phyloP scores from a whole-genome alignment of 208 protist species.

The Acanthamoeba lenticulata region DNA sequence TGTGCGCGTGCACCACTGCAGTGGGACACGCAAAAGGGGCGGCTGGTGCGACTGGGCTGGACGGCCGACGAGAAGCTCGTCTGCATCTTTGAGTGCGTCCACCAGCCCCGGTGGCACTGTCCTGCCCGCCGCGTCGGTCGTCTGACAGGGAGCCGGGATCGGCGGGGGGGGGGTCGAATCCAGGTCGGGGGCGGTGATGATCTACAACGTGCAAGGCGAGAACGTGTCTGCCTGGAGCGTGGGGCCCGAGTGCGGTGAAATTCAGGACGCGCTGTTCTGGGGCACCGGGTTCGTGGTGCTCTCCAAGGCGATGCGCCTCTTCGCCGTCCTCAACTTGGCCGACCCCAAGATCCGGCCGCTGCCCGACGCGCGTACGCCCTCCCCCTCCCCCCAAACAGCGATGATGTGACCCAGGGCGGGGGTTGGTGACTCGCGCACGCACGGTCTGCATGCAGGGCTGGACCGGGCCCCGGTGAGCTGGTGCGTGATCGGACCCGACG shows the following conservation, averaged over 20 bases:
- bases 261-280: slow-evolving; percentile 30
- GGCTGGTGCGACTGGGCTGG: slow-evolving; percentile 81
- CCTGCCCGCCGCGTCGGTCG: not conserved
- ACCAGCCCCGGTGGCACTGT: not conserved
- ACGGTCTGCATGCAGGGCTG: not conserved
- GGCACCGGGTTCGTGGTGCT: not conserved
- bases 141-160: not conserved
- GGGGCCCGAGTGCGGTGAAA: not conserved
- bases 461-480: slow-evolving; percentile 34
- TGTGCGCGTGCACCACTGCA: not conserved
- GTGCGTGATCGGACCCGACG: slow-evolving; percentile 73
- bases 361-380: not conserved
- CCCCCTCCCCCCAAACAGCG: not conserved
- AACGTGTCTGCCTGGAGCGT: slow-evolving; percentile 19
- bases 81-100: slow-evolving; percentile 74
- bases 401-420: not conserved
- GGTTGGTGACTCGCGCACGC: not conserved
- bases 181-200: slow-evolving; percentile 70
- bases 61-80: slow-evolving; percentile 77
- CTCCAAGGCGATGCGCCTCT: slow-evolving; percentile 17
- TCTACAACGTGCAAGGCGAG: slow-evolving; percentile 79
- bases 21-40: slow-evolving; percentile 55
- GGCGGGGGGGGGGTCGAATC: too few species aligned
- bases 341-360: not conserved
- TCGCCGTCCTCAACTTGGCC: slow-evolving; percentile 49